phyloP scores from a whole-genome alignment of 2,329 filamentous ascomycete genomes.

The Sclerotinia spermophila region DNA sequence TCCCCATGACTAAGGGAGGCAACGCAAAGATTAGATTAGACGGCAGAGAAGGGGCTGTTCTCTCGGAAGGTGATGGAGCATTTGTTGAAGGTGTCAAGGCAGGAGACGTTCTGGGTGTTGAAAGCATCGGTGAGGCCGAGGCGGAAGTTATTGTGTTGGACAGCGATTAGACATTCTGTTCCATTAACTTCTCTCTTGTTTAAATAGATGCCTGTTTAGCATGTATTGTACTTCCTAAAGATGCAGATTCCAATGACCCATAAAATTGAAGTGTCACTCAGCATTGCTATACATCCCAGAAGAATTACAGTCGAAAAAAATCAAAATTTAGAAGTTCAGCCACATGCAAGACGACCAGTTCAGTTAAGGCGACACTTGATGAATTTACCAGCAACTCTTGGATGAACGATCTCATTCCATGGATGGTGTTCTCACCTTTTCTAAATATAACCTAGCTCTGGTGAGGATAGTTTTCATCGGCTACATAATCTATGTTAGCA shows the following conservation, averaged over 20 bases:
- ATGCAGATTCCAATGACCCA: accelerated
- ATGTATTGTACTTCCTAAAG: neutral
- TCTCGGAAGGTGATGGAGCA: conserved; percentile 77
- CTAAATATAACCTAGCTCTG: no score
- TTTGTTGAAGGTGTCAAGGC: conserved; percentile 64
- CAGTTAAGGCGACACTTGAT: neutral
- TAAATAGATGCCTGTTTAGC: neutral
- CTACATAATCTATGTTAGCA: no score
- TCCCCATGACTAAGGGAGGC: conserved; percentile 74
- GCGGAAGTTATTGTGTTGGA: conserved; percentile 27
- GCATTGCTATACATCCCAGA: neutral
- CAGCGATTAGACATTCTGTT: conserved; percentile 17
- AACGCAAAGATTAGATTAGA: conserved; percentile 68
- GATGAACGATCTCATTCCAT: neutral
- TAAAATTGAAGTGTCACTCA: neutral
- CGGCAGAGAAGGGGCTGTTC: conserved; percentile 60
- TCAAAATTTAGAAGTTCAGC: neutral
- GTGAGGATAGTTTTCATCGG: no score
- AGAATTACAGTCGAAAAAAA: no score
- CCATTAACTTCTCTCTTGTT: neutral
- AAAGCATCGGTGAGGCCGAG: conserved; percentile 60
- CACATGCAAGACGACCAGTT: neutral
- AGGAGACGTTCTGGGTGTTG: conserved; percentile 61
- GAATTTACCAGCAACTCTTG: neutral
- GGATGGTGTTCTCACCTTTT: no score